Base-by-base conservation (phyloP, 1,284 basidiomycete species). In the Microbotryum silenes-acaulis region DNA sequence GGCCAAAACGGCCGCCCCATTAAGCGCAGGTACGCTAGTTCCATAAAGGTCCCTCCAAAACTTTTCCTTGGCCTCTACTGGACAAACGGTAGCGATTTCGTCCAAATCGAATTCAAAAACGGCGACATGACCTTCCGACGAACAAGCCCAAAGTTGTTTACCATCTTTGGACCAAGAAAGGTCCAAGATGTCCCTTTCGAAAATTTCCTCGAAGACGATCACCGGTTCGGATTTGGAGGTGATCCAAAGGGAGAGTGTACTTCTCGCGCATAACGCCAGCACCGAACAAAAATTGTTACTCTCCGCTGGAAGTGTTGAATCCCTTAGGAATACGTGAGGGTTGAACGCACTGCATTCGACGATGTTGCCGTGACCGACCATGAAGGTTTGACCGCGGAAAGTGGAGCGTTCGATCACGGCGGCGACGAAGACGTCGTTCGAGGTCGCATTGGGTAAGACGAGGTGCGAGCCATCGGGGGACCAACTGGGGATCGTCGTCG, bases 401-500 rank as follows among this genome's bases (percentile, higher is more conserved):
- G 84, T 81, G 54, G 86, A 85, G 37, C 94, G 81, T 7, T 89
- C 86, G 66, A 97, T 91, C 29, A 98, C 91, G 14, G 91, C 91
- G 3, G 93, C 92, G 54, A 97, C 94, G 75, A 98, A 99, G 9
- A 98, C 92, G 59, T 91, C 93, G 4, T 92, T 92, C 74, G 96
- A 97, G 69, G 93, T 97, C 4, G 94, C 92, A 72, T 98, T 98
- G 0, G 93, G 94, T 1, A 92, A 88, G 6, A 93, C 91, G 65
- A 99, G 89, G 73, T 96, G 90, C 8, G 91, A 89, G n/a, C 96
- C 96, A 75, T 98, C 96, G 3, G 94, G 94, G 1, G 93, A 96
- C 96, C 94, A 99, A 72, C 92, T 96, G 68, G 27, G 27, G 6
- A 5, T 27, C 27, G 27, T 27, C 27, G 27, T 27, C 27, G 27